Conservation (phyloP, 345 rosid species). For the Luvunga scandens region DNA sequence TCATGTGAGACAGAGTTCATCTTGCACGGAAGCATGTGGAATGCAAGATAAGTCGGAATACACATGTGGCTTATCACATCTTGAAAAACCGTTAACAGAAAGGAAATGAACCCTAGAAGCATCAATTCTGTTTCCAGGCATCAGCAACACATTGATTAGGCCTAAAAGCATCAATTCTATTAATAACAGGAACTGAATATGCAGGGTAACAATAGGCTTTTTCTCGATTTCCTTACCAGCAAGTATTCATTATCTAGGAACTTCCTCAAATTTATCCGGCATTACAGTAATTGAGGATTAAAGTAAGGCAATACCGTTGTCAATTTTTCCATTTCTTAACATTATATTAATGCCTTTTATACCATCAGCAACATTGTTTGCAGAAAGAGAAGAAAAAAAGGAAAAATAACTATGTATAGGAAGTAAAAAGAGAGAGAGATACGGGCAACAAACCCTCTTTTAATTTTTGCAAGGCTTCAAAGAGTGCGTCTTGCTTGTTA, state of each 20-base stretch:
- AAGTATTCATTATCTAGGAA: too few relatives aligned
- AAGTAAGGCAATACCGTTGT: too few relatives aligned
- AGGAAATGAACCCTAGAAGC: slow-evolving; percentile 91
- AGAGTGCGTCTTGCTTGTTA: slow-evolving; percentile 52
- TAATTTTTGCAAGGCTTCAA: slow-evolving; percentile 71
- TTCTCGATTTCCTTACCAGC: too few relatives aligned
- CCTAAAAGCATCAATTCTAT: neutral
- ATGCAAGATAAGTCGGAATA: slow-evolving; percentile 47
- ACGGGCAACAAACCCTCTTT: slow-evolving; percentile 58
- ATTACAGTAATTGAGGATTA: too few relatives aligned
- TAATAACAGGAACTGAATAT: too few relatives aligned
- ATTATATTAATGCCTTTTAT: too few relatives aligned
- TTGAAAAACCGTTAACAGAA: slow-evolving; percentile 68
- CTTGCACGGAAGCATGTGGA: slow-evolving; percentile 76
- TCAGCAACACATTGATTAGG: slow-evolving; percentile 19
- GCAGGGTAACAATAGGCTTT: too few relatives aligned
- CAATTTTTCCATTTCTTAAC: too few relatives aligned
- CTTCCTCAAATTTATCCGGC: too few relatives aligned
- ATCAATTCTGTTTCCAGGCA: slow-evolving; percentile 66
- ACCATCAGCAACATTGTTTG: neutral
- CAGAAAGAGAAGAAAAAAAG: neutral
- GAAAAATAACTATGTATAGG: neutral
- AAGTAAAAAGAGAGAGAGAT: neutral
- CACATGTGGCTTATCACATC: slow-evolving; percentile 51
- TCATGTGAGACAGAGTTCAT: slow-evolving; percentile 28